Conservation (phyloP, 2,329 filamentous ascomycete genomes). For the Paraphaeosphaeria sporulosa region DNA sequence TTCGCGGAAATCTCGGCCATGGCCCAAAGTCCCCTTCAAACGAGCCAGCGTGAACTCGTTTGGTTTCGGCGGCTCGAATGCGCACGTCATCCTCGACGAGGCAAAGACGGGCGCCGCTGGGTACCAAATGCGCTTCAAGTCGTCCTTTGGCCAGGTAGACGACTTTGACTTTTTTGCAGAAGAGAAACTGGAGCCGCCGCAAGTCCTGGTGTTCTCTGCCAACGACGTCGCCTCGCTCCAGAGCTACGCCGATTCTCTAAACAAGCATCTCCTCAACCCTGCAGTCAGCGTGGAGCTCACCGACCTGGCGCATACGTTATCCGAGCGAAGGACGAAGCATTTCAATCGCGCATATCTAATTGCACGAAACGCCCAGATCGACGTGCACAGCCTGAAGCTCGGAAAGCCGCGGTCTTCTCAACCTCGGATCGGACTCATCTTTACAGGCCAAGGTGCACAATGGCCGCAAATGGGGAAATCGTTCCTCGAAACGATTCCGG, state of each 20-base stretch:
- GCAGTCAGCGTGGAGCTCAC: conserved; percentile 10
- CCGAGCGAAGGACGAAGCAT: conserved; percentile 19
- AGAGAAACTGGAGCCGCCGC: background rate
- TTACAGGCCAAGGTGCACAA: conserved; percentile 37
- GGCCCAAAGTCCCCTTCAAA: background rate
- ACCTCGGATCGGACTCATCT: conserved; percentile 21
- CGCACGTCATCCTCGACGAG: conserved; percentile 33
- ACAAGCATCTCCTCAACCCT: conserved; percentile 11
- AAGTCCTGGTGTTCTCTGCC: conserved; percentile 16
- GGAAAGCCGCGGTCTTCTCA: background rate
- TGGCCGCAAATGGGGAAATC: conserved; percentile 28
- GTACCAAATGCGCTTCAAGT: background rate
- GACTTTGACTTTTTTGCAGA: background rate
- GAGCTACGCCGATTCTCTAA: background rate
- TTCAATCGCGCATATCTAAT: conserved; percentile 16
- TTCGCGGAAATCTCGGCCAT: conserved; percentile 1
- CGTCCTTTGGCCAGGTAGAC: conserved; percentile 5
- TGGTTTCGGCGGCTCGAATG: conserved; percentile 35
- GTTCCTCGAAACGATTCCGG: conserved; percentile 17
- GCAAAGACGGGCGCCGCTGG: background rate
- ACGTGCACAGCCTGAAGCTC: too few relatives aligned
- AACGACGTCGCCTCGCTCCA: conserved; percentile 15
- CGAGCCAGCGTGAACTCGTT: conserved; percentile 33
- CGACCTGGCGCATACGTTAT: conserved; percentile 31
- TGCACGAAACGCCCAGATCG: background rate